Percentiles rank a stretch among this genome's conserved stretches.
phyloP scores from a whole-genome alignment of 805 yeast genomes.

The Saturnispora serradocipensis region DNA sequence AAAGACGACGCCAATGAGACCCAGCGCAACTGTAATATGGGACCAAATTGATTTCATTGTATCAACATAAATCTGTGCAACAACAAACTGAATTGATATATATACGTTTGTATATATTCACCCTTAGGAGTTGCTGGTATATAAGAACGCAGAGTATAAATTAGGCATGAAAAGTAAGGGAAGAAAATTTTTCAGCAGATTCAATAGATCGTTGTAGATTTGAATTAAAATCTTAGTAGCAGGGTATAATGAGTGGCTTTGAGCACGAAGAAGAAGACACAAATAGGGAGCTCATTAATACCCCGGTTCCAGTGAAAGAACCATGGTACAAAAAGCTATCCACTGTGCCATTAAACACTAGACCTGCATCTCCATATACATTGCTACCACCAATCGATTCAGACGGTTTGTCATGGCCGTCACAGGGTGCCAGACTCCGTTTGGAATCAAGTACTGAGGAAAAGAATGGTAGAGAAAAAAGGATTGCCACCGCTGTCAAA shows the following conservation, averaged over 20 bases:
- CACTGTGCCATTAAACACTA: constrained; percentile 56
- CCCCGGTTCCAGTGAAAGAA: constrained; percentile 22
- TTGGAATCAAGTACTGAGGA: constrained; percentile 63
- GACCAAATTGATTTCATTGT: not conserved
- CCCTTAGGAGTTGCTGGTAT: not conserved
- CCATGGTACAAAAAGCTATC: constrained; percentile 28
- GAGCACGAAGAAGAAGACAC: not conserved
- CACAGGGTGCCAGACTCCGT: constrained; percentile 71
- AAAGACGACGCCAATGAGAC: constrained; percentile 19
- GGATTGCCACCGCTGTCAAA: constrained; percentile 81
- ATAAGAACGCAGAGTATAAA: not conserved
- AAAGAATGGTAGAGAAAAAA: constrained; percentile 51
- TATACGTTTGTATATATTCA: not conserved
- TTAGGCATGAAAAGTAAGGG: not conserved
- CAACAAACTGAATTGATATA: not conserved
- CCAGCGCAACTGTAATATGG: not conserved
- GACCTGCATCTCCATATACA: constrained; percentile 79
- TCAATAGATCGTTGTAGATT: not conserved
- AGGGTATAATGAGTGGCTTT: not conserved
- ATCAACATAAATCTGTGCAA: not conserved
- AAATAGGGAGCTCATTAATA: not conserved
- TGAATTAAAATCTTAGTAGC: not conserved
- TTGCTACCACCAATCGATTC: constrained; percentile 77
- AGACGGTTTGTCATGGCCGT: constrained; percentile 94
- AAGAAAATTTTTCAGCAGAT: not conserved